Evolutionary conservation across 176 grass and related monocot species (phyloP).

Genomic region (Musa troglodytarum): DNA sequence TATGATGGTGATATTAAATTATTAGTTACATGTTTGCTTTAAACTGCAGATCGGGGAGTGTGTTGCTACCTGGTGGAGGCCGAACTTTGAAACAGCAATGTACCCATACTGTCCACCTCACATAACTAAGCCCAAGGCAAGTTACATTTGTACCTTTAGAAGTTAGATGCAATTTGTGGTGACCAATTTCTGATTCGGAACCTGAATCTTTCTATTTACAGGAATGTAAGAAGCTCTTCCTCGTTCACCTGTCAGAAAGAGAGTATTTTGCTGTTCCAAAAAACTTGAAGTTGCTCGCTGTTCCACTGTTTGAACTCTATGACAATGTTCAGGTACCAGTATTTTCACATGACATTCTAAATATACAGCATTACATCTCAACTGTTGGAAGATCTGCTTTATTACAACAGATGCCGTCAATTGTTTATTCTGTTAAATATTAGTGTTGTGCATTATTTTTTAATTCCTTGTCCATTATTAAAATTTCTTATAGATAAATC

Average conservation of each 20-base stretch:
- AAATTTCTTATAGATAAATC: too few species aligned
- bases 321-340: conserved; percentile 86
- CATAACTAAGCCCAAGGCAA: conserved; percentile 94
- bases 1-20: not conserved
- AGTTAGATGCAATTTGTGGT: not conserved
- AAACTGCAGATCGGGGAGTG: conserved; percentile 82
- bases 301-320: conserved; percentile 95
- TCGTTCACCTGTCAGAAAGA: conserved; percentile 90
- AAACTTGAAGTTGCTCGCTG: conserved; percentile 95
- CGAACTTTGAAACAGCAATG: conserved; percentile 98
- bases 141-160: conserved; percentile 7
- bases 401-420: too few species aligned
- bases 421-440: too few species aligned
- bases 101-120: conserved; percentile 99
- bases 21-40: not conserved
- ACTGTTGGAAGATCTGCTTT: not conserved
- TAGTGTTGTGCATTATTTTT: too few species aligned
- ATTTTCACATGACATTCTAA: too few species aligned
- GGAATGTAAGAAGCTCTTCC: conserved; percentile 99
- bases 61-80: conserved; percentile 98
- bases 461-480: too few species aligned
- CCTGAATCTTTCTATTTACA: conserved; percentile 23
- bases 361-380: not conserved
- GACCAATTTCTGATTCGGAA: not conserved
- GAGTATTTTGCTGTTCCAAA: conserved; percentile 98